Evolutionary conservation across 192 early-diverging fungal species (phyloP), one percentile per base, ranked within the genome.

Genomic region (Thamnidium elegans): DNA sequence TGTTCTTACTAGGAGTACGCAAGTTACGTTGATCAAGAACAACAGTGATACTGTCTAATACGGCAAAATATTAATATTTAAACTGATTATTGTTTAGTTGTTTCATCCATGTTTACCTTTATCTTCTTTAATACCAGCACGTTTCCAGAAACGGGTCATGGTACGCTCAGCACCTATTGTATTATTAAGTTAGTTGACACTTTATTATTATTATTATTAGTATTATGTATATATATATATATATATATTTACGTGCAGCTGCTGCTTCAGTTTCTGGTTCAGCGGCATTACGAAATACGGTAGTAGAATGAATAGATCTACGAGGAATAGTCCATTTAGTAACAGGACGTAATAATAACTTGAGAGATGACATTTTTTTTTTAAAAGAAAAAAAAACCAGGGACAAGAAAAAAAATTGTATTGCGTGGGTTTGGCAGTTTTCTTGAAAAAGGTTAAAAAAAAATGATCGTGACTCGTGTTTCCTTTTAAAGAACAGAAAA

Each of bases 1-100:
- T 81, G 46, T 82, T 76, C 44, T 92, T 92, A 42, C 80, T 83
- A 7, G 96, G 96, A 0, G 92, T 94, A 76, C 92, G 91, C 51
- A 98, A 78, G 15, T 79, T 66, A 7, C 93, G 84, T n/a, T 81
- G 78, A 72, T 98, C 96, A 14, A 98, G 79, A 20, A 75, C 74
- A 56, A 94, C 78, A 30, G 36, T 65, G 36, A 11, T 17, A 55
- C 58, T 48, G 53, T 63, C 50, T 62, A 55, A 26, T 26, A 26
- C 26, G 26, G 26, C 26, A 23, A 26, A 26, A 26, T 26, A 26
- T 26, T 26, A 26, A 21, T 15, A 54, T 26, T 44, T 10, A 15
- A 13, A 52, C 53, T 17, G 47, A 32, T 19, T 42, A 6, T 19
- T 17, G 0, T 45, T 21, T 59, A 2, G 26, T 26, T 26, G 26